Evolutionary conservation across 2,329 filamentous ascomycete genomes (phyloP), one percentile per base, ranked within the genome.

Genomic region (Exophiala spinifera): DNA sequence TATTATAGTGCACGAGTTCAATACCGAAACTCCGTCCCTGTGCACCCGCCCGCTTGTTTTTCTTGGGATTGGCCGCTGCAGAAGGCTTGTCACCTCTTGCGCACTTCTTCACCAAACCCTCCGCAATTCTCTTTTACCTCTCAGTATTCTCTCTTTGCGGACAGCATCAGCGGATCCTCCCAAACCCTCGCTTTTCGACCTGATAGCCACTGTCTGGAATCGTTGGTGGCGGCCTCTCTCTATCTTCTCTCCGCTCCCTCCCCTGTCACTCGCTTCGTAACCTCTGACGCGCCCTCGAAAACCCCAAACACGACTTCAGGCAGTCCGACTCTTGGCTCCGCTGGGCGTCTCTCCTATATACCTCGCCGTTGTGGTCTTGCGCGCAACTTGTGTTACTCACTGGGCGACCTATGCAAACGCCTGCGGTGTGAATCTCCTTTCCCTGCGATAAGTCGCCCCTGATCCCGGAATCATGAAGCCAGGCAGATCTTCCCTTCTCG

Each of bases 401-500:
- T 39, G 11, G n/a, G 17, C 14, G 28, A 15, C 36, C 14, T 39
- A 39, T 39, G 36, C 36, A 39, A n/a, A 39, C 36, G 17, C 14
- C 36, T n/a, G 36, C 36, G 17, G 17, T 19, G 36, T 39, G 36
- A 39, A 5, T 51, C 23, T 44, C 39, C 23, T 36, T 45, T 45
- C 39, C 8, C 20, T 43, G 10, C 28, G 28, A 31, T 31, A 8
- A 31, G 28, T 37, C 20, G 11, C 25, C 23, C 19, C 39, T 50
- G 43, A 31, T 33, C 3, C 42, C n/a, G n/a, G 8, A 50, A 53
- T 17, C 17, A 61, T 59, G 59, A 61, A 48, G 49, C 51, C 46
- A 13, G 47, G 47, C 31, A 23, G 50, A 48, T 36, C 50, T n/a
- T 43, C 49, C 7, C 10, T 49, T 21, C 42, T 61, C 6, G 44